phyloP scores from a whole-genome alignment of 2,329 filamentous ascomycete genomes.

The Ploettnerulaceae sp. region DNA sequence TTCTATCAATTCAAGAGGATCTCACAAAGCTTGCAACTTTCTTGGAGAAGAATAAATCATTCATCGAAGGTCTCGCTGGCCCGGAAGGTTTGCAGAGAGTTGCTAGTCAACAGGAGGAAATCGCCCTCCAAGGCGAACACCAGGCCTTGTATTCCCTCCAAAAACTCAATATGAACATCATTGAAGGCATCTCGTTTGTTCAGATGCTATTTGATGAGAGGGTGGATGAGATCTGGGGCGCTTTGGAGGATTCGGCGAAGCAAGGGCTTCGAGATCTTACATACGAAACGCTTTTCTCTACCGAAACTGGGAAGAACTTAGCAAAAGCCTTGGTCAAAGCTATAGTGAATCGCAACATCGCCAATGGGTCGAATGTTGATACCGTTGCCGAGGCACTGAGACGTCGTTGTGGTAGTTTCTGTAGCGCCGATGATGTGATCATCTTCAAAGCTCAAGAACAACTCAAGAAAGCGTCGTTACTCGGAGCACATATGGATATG shows the following conservation, averaged over 20 bases:
- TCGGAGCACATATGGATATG: conserved; percentile 67
- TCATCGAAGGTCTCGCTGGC: conserved; percentile 91
- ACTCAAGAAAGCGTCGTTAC: conserved; percentile 80
- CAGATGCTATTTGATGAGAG: conserved; percentile 92
- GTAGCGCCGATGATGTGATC: conserved; percentile 92
- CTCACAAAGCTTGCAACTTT: conserved; percentile 76
- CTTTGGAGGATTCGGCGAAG: conserved; percentile 66
- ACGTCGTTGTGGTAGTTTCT: conserved; percentile 92
- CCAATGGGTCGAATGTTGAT: conserved; percentile 94
- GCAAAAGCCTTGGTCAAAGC: conserved; percentile 94
- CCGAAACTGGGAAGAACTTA: conserved; percentile 73
- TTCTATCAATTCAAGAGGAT: conserved; percentile 74
- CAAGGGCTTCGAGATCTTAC: conserved; percentile 71
- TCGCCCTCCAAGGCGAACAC: conserved; percentile 89
- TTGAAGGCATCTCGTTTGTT: conserved; percentile 95
- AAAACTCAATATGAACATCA: conserved; percentile 81
- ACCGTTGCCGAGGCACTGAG: conserved; percentile 93
- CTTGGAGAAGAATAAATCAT: conserved; percentile 77
- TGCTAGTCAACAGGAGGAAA: conserved; percentile 80
- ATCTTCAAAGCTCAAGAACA: conserved; percentile 98
- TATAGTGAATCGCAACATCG: conserved; percentile 96
- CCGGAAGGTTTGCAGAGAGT: conserved; percentile 78
- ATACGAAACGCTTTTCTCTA: conserved; percentile 83
- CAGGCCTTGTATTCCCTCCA: conserved; percentile 84
- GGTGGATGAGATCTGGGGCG: conserved; percentile 77